Percentiles rank a stretch among this genome's conserved stretches.
phyloP scores from a whole-genome alignment of 192 early-diverging fungal species.

The Spizellomyces punctatus region DNA sequence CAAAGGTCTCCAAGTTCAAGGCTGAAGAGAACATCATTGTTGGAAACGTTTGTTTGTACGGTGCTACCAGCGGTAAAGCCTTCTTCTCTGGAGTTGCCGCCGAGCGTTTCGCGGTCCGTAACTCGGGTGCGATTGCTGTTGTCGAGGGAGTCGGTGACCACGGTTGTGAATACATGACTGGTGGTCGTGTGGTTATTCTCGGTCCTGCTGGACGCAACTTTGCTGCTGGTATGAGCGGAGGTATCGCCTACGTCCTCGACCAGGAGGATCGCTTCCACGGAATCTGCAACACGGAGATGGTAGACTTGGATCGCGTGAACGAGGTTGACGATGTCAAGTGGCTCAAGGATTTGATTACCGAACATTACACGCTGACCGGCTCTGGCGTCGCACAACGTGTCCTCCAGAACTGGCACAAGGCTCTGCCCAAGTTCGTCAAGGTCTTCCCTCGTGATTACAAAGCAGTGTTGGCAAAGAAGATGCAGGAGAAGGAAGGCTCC shows the following conservation, averaged over 20 bases:
- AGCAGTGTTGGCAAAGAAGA: slow-evolving; percentile 67
- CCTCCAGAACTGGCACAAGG: slow-evolving; percentile 68
- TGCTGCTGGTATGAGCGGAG: slow-evolving; percentile 98
- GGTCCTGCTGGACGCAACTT: slow-evolving; percentile 94
- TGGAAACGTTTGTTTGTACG: slow-evolving; percentile 97
- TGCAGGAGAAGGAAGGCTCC: slow-evolving; percentile 33
- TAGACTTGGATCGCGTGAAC: slow-evolving; percentile 80
- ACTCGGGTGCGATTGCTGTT: slow-evolving; percentile 95
- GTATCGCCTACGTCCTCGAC: slow-evolving; percentile 93
- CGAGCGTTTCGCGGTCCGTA: slow-evolving; percentile 97
- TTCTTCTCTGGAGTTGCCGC: slow-evolving; percentile 94
- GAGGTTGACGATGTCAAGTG: slow-evolving; percentile 75
- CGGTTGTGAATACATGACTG: slow-evolving; percentile 99
- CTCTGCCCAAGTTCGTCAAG: slow-evolving; percentile 84
- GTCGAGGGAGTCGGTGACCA: slow-evolving; percentile 98
- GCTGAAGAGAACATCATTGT: slow-evolving; percentile 90
- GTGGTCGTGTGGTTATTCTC: slow-evolving; percentile 88
- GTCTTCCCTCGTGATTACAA: slow-evolving; percentile 94
- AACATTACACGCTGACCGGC: slow-evolving; percentile 82
- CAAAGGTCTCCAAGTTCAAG: slow-evolving; percentile 75
- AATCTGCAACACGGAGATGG: slow-evolving; percentile 91
- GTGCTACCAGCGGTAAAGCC: slow-evolving; percentile 88
- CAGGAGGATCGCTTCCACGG: slow-evolving; percentile 59
- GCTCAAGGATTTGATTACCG: slow-evolving; percentile 75
- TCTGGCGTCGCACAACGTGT: slow-evolving; percentile 74